Evolutionary conservation across 192 early-diverging fungal genomes (phyloP).

Genomic region (Spizellomyces punctatus): DNA sequence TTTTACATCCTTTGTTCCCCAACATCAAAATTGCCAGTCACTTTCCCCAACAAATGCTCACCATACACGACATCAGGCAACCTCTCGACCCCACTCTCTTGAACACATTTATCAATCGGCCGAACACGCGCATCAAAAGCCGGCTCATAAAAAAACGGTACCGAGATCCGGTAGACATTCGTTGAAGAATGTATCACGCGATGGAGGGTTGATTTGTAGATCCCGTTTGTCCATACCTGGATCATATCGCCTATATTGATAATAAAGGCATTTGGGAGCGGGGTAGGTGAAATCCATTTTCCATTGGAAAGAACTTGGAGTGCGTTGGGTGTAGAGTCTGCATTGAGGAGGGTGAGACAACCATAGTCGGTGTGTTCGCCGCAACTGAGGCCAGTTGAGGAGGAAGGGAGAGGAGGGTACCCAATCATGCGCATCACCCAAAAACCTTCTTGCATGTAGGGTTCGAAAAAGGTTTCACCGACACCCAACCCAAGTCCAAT

Average conservation of each 20-base stretch:
- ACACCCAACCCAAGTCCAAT: slow-evolving; percentile 57
- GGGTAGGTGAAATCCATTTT: slow-evolving; percentile 54
- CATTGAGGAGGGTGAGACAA: slow-evolving; percentile 53
- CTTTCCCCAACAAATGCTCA: slow-evolving; percentile 49
- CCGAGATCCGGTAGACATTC: slow-evolving; percentile 42
- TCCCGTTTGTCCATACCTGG: slow-evolving; percentile 57
- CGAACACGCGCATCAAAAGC: slow-evolving; percentile 55
- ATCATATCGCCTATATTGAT: slow-evolving; percentile 64
- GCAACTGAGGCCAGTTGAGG: slow-evolving; percentile 45
- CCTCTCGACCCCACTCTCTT: slow-evolving; percentile 12
- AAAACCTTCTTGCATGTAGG: slow-evolving; percentile 27
- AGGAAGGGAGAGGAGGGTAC: slow-evolving; percentile 40
- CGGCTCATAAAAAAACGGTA: slow-evolving; percentile 57
- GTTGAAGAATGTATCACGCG: slow-evolving; percentile 47
- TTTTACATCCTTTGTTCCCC: slow-evolving; percentile 10
- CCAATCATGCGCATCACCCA: slow-evolving; percentile 42
- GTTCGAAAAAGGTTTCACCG: slow-evolving; percentile 35
- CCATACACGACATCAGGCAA: slow-evolving; percentile 50
- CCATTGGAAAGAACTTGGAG: slow-evolving; percentile 51
- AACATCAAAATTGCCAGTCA: slow-evolving; percentile 40
- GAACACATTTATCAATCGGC: slow-evolving; percentile 35
- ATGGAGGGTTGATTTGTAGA: slow-evolving; percentile 56
- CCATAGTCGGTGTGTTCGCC: slow-evolving; percentile 57
- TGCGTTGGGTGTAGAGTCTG: slow-evolving; percentile 50
- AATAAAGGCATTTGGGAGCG: slow-evolving; percentile 51